Evolutionary conservation across 768 basidiomycete species (phyloP), one percentile per base, ranked within the genome.

Genomic region (Dendrothele bispora): DNA sequence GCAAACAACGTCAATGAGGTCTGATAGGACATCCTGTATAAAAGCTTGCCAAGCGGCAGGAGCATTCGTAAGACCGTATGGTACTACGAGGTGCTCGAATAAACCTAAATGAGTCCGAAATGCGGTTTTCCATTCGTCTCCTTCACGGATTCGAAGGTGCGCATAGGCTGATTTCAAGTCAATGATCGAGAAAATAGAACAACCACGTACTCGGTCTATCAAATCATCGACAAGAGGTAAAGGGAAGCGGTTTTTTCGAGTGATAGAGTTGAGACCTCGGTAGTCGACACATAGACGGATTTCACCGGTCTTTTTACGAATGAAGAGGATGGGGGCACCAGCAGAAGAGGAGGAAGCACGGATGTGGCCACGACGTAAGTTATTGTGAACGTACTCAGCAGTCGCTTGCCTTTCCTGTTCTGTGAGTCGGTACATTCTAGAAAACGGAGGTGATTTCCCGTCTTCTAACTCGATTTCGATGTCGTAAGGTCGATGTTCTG

Each of bases 81-180:
- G 67, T 55, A 72, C 66, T 11, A 75, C 65, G 4, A 59, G 54
- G 32, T 60, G 67, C 58, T 76, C 63, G 46, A 66, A 75, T 15
- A 62, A 54, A 4, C 75, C 68, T 15, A 63, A 62, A 24, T 58
- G 58, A 10, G 67, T 72, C 4, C 56, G 44, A 55, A 78, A 76
- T 1, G 68, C 69, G 3, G 73, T 74, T 50, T 75, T 77, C 68
- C 65, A 69, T 55, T 74, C 63, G 46, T 75, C 63, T 0, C 72
- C 72, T 15, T 64, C 60, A 4, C 55, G 50, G 36, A 78, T 69
- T 0, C 67, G 51, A 26, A 76, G 50, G 7, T 63, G 64, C 52
- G 66, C 63, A 52, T 65, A 77, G 2, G 68, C 68, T 36, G 59
- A 56, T 21, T 64, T 62, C 22, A 77, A 63, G 46, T 77, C 70